phyloP scores from a whole-genome alignment of 2,329 filamentous ascomycete species.

The Fusarium agapanthi region DNA sequence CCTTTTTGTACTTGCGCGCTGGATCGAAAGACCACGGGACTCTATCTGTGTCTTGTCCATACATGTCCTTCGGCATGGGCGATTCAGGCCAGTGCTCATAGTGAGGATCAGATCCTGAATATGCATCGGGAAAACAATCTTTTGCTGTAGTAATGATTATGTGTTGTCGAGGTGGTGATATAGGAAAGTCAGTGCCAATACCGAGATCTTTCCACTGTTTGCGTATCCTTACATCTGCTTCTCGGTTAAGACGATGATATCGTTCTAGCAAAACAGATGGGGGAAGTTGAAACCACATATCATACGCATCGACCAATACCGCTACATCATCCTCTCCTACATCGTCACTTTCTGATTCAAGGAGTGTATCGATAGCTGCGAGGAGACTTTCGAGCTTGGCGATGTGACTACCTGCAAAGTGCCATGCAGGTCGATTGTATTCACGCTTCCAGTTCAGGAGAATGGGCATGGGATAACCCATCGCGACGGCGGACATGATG shows the following conservation, averaged over 20 bases:
- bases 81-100: constrained; percentile 51
- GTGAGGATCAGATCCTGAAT: constrained; percentile 48
- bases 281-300: constrained; percentile 52
- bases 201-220: constrained; percentile 36
- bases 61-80: constrained; percentile 47
- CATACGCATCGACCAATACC: constrained; percentile 51
- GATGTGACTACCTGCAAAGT: constrained; percentile 51
- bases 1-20: constrained; percentile 45
- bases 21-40: constrained; percentile 43
- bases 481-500: constrained; percentile 49
- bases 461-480: constrained; percentile 50
- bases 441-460: constrained; percentile 51
- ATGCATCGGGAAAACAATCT: constrained; percentile 46
- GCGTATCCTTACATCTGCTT: constrained; percentile 44
- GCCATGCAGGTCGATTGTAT: constrained; percentile 49
- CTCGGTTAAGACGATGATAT: constrained; percentile 47
- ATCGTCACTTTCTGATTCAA: constrained; percentile 26
- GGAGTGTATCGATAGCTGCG: constrained; percentile 42
- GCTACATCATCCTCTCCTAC: constrained; percentile 45
- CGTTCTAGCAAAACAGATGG: constrained; percentile 49
- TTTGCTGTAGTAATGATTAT: constrained; percentile 49
- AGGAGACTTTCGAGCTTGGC: constrained; percentile 50
- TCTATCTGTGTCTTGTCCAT: constrained; percentile 46
- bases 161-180: constrained; percentile 44
- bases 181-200: constrained; percentile 37